phyloP scores from a whole-genome alignment of 2,329 filamentous ascomycete species.

The Alternaria metachromatica region DNA sequence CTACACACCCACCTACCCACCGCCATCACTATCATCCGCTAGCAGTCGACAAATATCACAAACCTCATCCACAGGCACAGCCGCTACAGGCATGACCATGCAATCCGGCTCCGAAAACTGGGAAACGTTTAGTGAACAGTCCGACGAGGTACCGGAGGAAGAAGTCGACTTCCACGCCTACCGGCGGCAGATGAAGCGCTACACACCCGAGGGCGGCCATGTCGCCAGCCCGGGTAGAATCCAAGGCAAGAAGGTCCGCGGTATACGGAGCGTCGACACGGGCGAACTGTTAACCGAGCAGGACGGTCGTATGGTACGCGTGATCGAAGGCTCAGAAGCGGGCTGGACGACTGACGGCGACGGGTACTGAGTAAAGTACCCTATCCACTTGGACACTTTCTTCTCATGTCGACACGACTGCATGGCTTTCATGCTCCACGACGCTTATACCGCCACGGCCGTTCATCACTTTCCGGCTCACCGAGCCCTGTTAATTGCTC shows the following conservation, averaged over 20 bases:
- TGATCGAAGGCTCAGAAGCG: slow-evolving; percentile 58
- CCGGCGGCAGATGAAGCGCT: slow-evolving; percentile 71
- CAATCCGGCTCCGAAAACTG: slow-evolving; percentile 92
- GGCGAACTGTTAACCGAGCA: slow-evolving; percentile 50
- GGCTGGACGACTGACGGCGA: slow-evolving; percentile 61
- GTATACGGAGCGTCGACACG: slow-evolving; percentile 56
- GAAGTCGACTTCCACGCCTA: slow-evolving; percentile 85
- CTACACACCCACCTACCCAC: slow-evolving; percentile 34
- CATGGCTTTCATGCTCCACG: slow-evolving; percentile 6
- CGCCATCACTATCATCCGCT: slow-evolving; percentile 34
- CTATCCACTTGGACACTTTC: slow-evolving; percentile 7
- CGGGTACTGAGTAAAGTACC: slow-evolving; percentile 33
- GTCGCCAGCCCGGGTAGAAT: slow-evolving; percentile 40
- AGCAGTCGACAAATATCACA: slow-evolving; percentile 70
- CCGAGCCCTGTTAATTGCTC: background rate
- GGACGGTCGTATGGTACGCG: slow-evolving; percentile 52
- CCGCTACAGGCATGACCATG: slow-evolving; percentile 61
- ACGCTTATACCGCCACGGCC: slow-evolving; percentile 7
- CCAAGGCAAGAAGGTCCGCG: slow-evolving; percentile 47
- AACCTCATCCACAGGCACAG: slow-evolving; percentile 61
- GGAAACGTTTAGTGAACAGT: slow-evolving; percentile 92
- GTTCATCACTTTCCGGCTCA: background rate
- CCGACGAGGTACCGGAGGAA: slow-evolving; percentile 66
- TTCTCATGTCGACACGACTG: slow-evolving; percentile 7
- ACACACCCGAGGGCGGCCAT: slow-evolving; percentile 50